A percentile compares a stretch with the other conserved stretches of the same genome.
phyloP scores from a whole-genome alignment of 352 stramenopile species.

The Globisporangium apiculatum region DNA sequence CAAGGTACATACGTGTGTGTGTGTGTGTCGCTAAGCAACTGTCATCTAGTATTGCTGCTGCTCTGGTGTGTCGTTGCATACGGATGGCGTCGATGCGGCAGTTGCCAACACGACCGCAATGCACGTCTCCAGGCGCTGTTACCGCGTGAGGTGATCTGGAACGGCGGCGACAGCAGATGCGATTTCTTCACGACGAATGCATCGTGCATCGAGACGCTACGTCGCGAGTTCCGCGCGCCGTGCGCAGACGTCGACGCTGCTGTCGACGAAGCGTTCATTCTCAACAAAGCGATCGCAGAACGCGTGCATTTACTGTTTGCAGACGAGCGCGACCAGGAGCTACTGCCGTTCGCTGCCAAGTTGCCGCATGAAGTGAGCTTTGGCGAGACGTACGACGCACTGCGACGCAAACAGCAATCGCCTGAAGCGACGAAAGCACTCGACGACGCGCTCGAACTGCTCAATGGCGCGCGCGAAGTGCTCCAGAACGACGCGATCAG shows the following conservation, averaged over 20 bases:
- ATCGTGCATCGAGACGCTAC: slow-evolving; percentile 50
- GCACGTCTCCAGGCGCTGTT: slow-evolving; percentile 37
- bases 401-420: slow-evolving; percentile 23
- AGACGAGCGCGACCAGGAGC: slow-evolving; percentile 32
- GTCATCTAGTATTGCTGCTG: too few relatives aligned
- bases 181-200: slow-evolving; percentile 55
- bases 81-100: too few relatives aligned
- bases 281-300: slow-evolving; percentile 60
- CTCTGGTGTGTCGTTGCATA: too few relatives aligned
- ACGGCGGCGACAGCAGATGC: slow-evolving; percentile 29
- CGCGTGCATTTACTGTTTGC: slow-evolving; percentile 56
- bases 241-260: slow-evolving; percentile 21
- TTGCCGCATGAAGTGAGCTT: slow-evolving; percentile 27
- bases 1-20: slow-evolving; percentile 28
- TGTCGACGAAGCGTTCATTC: slow-evolving; percentile 55
- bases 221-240: slow-evolving; percentile 33
- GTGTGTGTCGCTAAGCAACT: too few relatives aligned
- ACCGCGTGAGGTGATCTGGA: slow-evolving; percentile 54
- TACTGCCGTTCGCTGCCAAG: slow-evolving; percentile 25
- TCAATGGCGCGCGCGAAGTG: slow-evolving; percentile 39
- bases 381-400: slow-evolving; percentile 41
- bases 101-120: not conserved
- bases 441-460: slow-evolving; percentile 41
- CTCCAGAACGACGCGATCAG: slow-evolving; percentile 34
- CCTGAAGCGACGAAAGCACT: slow-evolving; percentile 24